Percentiles rank a stretch among this genome's conserved stretches.
Evolutionary conservation across 1,284 basidiomycete genomes (phyloP).

Genomic region (Ustilago nuda): DNA sequence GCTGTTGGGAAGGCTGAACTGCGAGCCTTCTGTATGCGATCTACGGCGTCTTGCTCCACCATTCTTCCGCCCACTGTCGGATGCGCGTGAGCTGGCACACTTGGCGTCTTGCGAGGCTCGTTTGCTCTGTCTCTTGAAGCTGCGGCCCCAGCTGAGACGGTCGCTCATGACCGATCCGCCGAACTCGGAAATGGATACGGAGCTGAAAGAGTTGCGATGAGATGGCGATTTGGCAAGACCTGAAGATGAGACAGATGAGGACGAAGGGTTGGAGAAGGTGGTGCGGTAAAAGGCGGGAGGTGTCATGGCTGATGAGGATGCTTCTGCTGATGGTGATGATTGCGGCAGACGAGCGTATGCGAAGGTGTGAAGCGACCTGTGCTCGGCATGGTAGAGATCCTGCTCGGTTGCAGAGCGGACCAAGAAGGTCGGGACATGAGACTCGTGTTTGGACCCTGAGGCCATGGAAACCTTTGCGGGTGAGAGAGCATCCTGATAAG

Average conservation of each 20-base stretch:
- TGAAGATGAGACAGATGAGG: conserved; percentile 44
- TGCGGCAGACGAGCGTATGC: conserved; percentile 27
- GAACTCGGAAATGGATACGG: conserved; percentile 39
- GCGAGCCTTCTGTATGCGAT: conserved; percentile 43
- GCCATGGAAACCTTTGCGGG: conserved; percentile 19
- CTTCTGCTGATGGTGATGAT: conserved; percentile 23
- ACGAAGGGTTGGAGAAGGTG: conserved; percentile 51
- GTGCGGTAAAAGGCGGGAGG: conserved; percentile 38
- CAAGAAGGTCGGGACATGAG: conserved; percentile 39
- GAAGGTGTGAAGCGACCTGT: conserved; percentile 38
- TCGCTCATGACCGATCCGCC: conserved; percentile 42
- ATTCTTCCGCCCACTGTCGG: conserved; percentile 17
- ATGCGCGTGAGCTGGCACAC: conserved; percentile 14
- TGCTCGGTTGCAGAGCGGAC: conserved; percentile 46
- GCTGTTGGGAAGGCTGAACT: conserved; percentile 27
- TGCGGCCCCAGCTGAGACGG: conserved; percentile 48
- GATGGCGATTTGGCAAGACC: conserved; percentile 37
- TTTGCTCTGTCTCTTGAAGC: conserved; percentile 39
- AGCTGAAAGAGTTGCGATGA: conserved; percentile 54
- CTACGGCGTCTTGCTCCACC: conserved; percentile 20
- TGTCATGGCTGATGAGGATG: conserved; percentile 19
- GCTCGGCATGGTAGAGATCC: conserved; percentile 38
- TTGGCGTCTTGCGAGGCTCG: conserved; percentile 38
- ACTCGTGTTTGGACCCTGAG: conserved; percentile 29
- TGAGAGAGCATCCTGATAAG: conserved; percentile 11